phyloP scores from a whole-genome alignment of 2,329 filamentous ascomycete species.

The Colletotrichum orchidophilum region DNA sequence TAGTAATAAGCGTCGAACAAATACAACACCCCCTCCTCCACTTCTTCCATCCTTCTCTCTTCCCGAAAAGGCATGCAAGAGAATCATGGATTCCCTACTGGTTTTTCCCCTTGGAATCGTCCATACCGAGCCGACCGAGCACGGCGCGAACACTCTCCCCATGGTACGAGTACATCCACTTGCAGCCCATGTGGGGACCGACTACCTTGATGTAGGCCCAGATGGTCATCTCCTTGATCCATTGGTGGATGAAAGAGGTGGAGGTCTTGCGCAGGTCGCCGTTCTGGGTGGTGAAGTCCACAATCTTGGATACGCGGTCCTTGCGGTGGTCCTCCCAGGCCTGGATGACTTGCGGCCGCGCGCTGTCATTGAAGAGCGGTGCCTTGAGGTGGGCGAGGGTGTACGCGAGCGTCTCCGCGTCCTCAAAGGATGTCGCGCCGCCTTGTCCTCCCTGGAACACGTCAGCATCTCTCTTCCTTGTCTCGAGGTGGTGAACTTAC shows the following conservation, averaged over 20 bases:
- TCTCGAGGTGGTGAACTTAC: background rate
- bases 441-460: background rate
- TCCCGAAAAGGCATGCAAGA: too few relatives aligned
- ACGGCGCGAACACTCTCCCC: background rate
- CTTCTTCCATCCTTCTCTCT: too few relatives aligned
- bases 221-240: background rate
- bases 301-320: background rate
- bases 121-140: background rate
- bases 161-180: background rate
- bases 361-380: background rate
- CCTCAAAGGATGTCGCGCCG: background rate
- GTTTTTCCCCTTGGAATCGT: background rate
- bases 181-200: background rate
- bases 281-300: background rate
- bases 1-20: background rate
- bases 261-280: background rate
- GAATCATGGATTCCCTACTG: background rate
- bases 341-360: background rate
- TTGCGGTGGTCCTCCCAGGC: background rate
- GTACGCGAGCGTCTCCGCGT: background rate
- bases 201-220: background rate
- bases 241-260: background rate
- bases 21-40: too few relatives aligned
- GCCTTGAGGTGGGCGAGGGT: background rate
- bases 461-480: background rate